phyloP scores from a whole-genome alignment of 2,329 filamentous ascomycete genomes.

The Fusarium fujikuroi region DNA sequence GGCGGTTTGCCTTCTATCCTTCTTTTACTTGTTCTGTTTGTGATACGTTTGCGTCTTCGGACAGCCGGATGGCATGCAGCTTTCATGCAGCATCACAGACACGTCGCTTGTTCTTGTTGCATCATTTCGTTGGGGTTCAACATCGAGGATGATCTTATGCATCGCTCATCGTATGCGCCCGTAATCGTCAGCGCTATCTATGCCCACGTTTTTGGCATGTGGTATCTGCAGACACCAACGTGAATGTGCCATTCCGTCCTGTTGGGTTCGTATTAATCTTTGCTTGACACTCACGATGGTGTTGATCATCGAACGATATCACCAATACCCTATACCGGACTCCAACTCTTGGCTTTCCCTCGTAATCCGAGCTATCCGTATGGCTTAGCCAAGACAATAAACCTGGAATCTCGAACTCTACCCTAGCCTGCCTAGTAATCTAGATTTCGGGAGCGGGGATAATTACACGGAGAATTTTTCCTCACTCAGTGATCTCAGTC shows the following conservation, averaged over 20 bases:
- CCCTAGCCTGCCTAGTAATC: slow-evolving; percentile 8
- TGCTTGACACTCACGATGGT: neutral
- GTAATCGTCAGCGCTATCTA: neutral
- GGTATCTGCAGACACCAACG: slow-evolving; percentile 8
- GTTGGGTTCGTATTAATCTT: neutral
- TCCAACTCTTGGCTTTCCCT: neutral
- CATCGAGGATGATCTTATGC: neutral
- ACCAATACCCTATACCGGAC: neutral
- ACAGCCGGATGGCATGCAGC: slow-evolving; percentile 28
- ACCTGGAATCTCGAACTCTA: neutral
- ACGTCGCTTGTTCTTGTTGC: neutral
- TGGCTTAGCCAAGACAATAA: neutral
- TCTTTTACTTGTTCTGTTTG: slow-evolving; percentile 33
- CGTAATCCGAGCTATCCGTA: slow-evolving; percentile 10
- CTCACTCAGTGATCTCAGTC: neutral
- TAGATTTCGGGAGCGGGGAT: slow-evolving; percentile 37
- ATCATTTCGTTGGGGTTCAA: slow-evolving; percentile 3
- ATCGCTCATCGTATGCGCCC: slow-evolving; percentile 2
- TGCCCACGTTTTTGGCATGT: slow-evolving; percentile 28
- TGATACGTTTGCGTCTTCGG: slow-evolving; percentile 15
- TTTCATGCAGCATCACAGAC: neutral
- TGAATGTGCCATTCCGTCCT: neutral
- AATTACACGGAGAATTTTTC: slow-evolving; percentile 19
- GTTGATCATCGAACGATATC: slow-evolving; percentile 7
- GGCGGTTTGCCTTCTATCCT: slow-evolving; percentile 16